Evolutionary conservation across 164 flowering plant species (phyloP), one percentile per base, ranked within the genome.

Genomic region (Aristolochia contorta): DNA sequence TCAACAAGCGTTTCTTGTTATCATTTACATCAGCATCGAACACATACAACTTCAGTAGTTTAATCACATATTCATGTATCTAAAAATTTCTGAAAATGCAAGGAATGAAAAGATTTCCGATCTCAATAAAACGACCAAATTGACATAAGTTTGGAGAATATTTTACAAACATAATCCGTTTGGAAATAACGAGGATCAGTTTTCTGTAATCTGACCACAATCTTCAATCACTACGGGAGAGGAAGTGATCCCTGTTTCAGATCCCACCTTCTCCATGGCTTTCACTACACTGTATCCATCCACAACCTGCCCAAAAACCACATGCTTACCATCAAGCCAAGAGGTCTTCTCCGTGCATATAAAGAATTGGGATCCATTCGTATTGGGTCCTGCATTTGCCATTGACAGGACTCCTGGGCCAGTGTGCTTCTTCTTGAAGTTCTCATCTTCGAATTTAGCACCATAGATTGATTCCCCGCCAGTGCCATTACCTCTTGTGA

Each of bases 261-360:
- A 65, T 14, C 93, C 86, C 18, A 77, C 84, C 32, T 74, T 73
- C 79, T 86, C 89, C 83, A 84, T 84, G 20, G 64, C 75, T 73
- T 78, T 61, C 19, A 82, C 87, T 25, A 86, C 75, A 45, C 66
- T 67, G 51, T 78, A 74, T 13, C 89, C 89, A 23, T 86, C 87
- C 10, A 84, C 80, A 47, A 86, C 86, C 62, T 84, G 80, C 24
- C 89, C 93, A 62, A 84, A 84, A 21, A 84, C 87, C 22, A 89
- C 93, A 74, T 89, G 93, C 77, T 79, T 84, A 55, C 91, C 89
- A 70, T 89, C 93, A 16, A 86, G 85, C 89, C 91, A 89, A 4
- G 81, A 16, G 0, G 93, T 86, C 71, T 67, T 76, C 16, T 61
- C 80, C 0, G 91, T 84, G 66, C 93, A 86, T 20, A 86, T 78